Conservation (phyloP, 768 basidiomycete species). For the Boletus patriciae region DNA sequence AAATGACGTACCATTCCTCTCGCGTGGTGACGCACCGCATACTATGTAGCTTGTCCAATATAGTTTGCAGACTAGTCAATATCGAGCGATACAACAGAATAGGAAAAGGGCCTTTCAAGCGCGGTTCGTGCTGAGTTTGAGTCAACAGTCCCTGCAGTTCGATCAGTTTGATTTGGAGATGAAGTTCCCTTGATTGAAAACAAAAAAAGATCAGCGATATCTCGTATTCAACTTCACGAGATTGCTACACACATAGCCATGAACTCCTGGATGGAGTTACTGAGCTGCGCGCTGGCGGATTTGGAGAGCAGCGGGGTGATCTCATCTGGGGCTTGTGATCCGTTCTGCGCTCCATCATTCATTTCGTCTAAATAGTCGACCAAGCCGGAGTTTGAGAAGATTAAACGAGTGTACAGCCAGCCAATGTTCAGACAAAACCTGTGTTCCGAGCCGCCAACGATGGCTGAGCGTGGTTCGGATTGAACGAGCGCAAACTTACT, state of each 20-base stretch:
- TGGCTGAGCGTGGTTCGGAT: background rate
- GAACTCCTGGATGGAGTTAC: constrained; percentile 75
- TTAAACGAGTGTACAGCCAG: constrained; percentile 91
- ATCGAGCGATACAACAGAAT: constrained; percentile 80
- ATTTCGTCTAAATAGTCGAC: constrained; percentile 43
- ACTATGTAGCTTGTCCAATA: constrained; percentile 86
- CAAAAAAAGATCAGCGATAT: constrained; percentile 5
- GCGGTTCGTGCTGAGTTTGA: constrained; percentile 90
- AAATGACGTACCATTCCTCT: constrained; percentile 76
- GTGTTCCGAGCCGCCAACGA: constrained; percentile 3
- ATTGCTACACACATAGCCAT: constrained; percentile 77
- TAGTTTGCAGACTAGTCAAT: constrained; percentile 78
- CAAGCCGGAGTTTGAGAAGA: constrained; percentile 79
- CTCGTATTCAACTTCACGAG: background rate
- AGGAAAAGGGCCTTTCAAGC: constrained; percentile 95
- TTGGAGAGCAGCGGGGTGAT: constrained; percentile 33
- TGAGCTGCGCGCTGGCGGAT: constrained; percentile 45
- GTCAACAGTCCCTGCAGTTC: constrained; percentile 81
- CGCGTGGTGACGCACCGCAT: constrained; percentile 97
- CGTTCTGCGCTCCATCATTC: constrained; percentile 3
- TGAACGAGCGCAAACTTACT: constrained; percentile 49
- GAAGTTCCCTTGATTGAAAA: constrained; percentile 72
- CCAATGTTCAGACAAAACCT: constrained; percentile 93
- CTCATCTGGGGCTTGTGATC: constrained; percentile 25
- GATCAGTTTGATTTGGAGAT: constrained; percentile 88